Evolutionary conservation across 192 early-diverging fungal genomes (phyloP).

Genomic region (Backusella australiensis): DNA sequence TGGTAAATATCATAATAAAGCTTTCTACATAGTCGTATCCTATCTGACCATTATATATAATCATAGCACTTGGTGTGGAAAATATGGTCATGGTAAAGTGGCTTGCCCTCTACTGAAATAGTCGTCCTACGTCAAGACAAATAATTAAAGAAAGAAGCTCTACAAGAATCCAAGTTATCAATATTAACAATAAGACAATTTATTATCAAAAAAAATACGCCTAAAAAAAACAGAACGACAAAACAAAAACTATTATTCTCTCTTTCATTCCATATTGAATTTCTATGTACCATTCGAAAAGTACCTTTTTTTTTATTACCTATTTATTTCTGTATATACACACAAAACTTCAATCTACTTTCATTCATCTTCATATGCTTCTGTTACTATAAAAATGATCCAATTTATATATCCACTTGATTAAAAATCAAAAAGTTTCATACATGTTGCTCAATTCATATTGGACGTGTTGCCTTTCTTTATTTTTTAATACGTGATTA

Average conservation of each 20-base stretch:
- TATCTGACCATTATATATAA: background rate
- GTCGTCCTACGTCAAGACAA: background rate
- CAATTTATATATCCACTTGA: background rate
- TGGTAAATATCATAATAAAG: slow-evolving; percentile 11
- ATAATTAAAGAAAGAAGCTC: background rate
- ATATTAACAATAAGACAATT: background rate
- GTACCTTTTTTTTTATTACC: background rate
- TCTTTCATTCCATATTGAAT: background rate
- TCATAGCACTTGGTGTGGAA: slow-evolving; percentile 31
- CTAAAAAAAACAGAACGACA: background rate
- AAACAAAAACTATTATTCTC: background rate
- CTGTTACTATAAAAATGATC: background rate
- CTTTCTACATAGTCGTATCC: background rate
- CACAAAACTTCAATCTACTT: background rate
- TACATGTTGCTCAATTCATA: background rate
- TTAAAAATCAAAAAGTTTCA: background rate
- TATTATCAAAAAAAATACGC: background rate
- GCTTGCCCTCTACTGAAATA: slow-evolving; percentile 26
- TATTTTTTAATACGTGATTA: background rate
- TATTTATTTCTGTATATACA: slow-evolving; percentile 5
- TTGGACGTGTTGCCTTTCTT: background rate
- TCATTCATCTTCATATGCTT: background rate
- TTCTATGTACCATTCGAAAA: background rate
- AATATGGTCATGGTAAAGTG: slow-evolving; percentile 24
- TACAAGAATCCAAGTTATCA: background rate